These are phyloP conservation scores for Colletotrichum caudatum DNA, from an alignment of 2,329 filamentous ascomycete species.

Conservation along the genomic window DNA sequence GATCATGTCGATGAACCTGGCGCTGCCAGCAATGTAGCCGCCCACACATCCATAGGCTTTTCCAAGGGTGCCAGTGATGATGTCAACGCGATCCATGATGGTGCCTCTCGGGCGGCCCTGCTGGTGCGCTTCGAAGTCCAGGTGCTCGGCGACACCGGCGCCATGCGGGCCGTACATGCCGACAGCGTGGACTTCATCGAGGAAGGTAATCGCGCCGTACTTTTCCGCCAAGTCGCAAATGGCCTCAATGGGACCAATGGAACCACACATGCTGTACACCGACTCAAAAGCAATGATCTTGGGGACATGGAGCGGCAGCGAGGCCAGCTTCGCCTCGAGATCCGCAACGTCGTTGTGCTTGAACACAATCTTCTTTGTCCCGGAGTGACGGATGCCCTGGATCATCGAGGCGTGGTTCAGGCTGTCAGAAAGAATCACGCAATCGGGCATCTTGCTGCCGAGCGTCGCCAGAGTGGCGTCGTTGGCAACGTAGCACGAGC, in stretches of 20 bases:
- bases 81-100: constrained; percentile 95
- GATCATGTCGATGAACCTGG: constrained; percentile 89
- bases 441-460: constrained; percentile 96
- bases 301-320: constrained; percentile 84
- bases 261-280: constrained; percentile 99
- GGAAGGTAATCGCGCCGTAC: constrained; percentile 96
- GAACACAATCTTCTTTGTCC: constrained; percentile 97
- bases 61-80: constrained; percentile 96
- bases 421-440: constrained; percentile 97
- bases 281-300: constrained; percentile 99
- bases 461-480: constrained; percentile 96
- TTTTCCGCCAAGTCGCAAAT: constrained; percentile 98
- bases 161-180: constrained; percentile 99
- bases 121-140: constrained; percentile 90
- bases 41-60: constrained; percentile 99
- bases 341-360: constrained; percentile 98
- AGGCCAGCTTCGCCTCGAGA: constrained; percentile 90
- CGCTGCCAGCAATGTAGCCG: constrained; percentile 94
- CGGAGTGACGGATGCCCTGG: constrained; percentile 96
- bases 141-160: constrained; percentile 95
- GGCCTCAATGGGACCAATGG: constrained; percentile 92
- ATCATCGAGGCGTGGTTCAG: constrained; percentile 99
- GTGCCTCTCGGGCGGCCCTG: constrained; percentile 82
- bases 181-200: constrained; percentile 98
- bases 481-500: constrained; percentile 98